Conservation (phyloP, 352 stramenopile species). For the Phytophthora crassamura region DNA sequence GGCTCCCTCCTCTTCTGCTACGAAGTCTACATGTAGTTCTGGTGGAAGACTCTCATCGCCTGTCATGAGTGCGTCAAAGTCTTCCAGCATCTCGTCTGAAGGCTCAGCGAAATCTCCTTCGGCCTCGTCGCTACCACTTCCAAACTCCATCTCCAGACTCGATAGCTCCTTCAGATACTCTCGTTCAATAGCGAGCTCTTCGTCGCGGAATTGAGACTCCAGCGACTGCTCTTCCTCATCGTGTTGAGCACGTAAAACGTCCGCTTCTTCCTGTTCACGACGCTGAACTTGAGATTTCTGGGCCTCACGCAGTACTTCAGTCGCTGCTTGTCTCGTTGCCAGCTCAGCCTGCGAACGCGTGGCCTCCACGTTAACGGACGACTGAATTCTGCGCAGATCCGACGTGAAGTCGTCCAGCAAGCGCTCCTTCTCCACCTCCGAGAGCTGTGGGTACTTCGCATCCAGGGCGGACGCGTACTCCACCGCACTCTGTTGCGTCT, state of each 20-base stretch:
- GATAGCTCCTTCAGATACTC: constrained; percentile 62
- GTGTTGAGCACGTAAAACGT: constrained; percentile 32
- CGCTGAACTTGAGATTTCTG: constrained; percentile 34
- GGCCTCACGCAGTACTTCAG: constrained; percentile 34
- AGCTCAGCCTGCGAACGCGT: constrained; percentile 54
- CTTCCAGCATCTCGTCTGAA: constrained; percentile 12
- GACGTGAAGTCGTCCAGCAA: constrained; percentile 60
- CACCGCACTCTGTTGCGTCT: constrained; percentile 35
- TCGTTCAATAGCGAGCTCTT: constrained; percentile 58
- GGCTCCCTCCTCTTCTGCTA: background rate
- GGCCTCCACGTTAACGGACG: constrained; percentile 53
- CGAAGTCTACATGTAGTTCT: constrained; percentile 3
- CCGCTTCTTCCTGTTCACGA: constrained; percentile 34
- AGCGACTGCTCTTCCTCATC: constrained; percentile 40
- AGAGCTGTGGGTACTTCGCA: constrained; percentile 50
- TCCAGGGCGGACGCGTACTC: constrained; percentile 56
- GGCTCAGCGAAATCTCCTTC: constrained; percentile 40
- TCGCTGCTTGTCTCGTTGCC: constrained; percentile 40
- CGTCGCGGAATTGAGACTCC: constrained; percentile 50
- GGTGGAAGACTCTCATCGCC: constrained; percentile 9
- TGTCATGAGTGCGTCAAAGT: constrained; percentile 5
- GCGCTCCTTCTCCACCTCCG: constrained; percentile 49
- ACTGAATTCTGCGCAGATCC: constrained; percentile 56
- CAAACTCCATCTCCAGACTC: constrained; percentile 61
- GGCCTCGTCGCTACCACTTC: constrained; percentile 14